These are phyloP conservation scores for Paragyromitra xinjiangensis DNA, from an alignment of 495 filamentous ascomycete species.

Conservation along the genomic window DNA sequence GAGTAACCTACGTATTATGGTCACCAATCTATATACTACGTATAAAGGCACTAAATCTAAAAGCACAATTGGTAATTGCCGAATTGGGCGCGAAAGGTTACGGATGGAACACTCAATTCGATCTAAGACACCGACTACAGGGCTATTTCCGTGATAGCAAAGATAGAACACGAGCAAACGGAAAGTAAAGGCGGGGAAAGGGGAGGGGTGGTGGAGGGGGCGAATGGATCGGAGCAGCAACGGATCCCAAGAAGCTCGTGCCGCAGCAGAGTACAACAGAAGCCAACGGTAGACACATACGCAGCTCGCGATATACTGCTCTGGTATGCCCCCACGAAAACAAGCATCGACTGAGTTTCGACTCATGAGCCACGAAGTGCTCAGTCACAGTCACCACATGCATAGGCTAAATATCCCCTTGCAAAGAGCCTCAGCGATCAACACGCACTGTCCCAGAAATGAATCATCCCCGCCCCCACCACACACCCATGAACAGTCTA, in stretches of 20 bases:
- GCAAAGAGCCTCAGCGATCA: slow-evolving; percentile 43
- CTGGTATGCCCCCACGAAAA: slow-evolving; percentile 15
- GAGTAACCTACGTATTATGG: slow-evolving; percentile 1
- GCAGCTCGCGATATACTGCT: neutral
- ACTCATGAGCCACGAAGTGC: slow-evolving; percentile 27
- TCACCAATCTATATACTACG: neutral
- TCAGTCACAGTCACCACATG: slow-evolving; percentile 23
- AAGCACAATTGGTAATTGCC: slow-evolving; percentile 27
- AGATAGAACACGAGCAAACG: slow-evolving; percentile 8
- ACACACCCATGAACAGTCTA: neutral
- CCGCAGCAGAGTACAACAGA: slow-evolving; percentile 1
- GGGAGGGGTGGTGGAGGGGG: neutral
- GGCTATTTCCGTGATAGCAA: slow-evolving; percentile 20
- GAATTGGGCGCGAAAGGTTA: slow-evolving; percentile 21
- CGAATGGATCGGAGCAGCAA: slow-evolving; percentile 3
- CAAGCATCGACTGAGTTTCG: slow-evolving; percentile 16
- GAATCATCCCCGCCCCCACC: slow-evolving; percentile 12
- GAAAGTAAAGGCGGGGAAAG: slow-evolving; percentile 4
- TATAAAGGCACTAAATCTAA: neutral
- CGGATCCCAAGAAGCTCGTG: slow-evolving; percentile 6
- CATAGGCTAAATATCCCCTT: slow-evolving; percentile 27
- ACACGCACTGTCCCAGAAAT: slow-evolving; percentile 8
- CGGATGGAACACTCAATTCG: slow-evolving; percentile 16
- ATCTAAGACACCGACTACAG: neutral
- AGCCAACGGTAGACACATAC: neutral